A percentile compares a stretch with the other conserved stretches of the same genome.
Evolutionary conservation across 2,329 filamentous ascomycete genomes (phyloP).

Genomic region (Colletotrichum sublineola): DNA sequence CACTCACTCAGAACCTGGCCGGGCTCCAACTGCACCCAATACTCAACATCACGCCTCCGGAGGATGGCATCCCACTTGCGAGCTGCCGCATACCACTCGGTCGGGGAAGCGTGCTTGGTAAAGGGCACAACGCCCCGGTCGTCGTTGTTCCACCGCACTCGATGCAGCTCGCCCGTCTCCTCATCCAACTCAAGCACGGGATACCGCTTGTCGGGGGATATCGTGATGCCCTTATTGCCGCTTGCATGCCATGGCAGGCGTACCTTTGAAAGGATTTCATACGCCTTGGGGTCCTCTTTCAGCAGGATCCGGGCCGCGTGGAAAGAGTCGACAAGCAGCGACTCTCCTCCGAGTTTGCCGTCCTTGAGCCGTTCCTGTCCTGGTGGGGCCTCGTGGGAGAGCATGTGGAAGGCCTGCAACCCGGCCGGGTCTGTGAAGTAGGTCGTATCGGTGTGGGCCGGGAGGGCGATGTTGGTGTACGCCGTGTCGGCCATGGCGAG

Average conservation of each 20-base stretch:
- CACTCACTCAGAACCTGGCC: slow-evolving; percentile 80
- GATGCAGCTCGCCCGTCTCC: slow-evolving; percentile 54
- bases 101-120: slow-evolving; percentile 59
- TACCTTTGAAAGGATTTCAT: slow-evolving; percentile 66
- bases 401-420: slow-evolving; percentile 91
- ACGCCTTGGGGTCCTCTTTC: slow-evolving; percentile 67
- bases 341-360: slow-evolving; percentile 74
- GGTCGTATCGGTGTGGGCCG: slow-evolving; percentile 92
- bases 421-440: slow-evolving; percentile 95
- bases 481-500: slow-evolving; percentile 90
- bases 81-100: slow-evolving; percentile 84
- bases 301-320: slow-evolving; percentile 74
- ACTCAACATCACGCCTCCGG: slow-evolving; percentile 74
- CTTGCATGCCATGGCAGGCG: slow-evolving; percentile 86
- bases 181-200: slow-evolving; percentile 78
- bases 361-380: slow-evolving; percentile 45
- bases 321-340: slow-evolving; percentile 89
- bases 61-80: slow-evolving; percentile 80
- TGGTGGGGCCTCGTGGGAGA: slow-evolving; percentile 78
- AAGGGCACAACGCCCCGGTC: slow-evolving; percentile 81
- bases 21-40: slow-evolving; percentile 84
- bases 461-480: slow-evolving; percentile 87
- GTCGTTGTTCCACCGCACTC: slow-evolving; percentile 93
- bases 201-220: slow-evolving; percentile 77
- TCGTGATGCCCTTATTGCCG: slow-evolving; percentile 86